Evolutionary conservation across 2,329 filamentous ascomycete genomes (phyloP).

Genomic region (Cladobotryum mycophilum): DNA sequence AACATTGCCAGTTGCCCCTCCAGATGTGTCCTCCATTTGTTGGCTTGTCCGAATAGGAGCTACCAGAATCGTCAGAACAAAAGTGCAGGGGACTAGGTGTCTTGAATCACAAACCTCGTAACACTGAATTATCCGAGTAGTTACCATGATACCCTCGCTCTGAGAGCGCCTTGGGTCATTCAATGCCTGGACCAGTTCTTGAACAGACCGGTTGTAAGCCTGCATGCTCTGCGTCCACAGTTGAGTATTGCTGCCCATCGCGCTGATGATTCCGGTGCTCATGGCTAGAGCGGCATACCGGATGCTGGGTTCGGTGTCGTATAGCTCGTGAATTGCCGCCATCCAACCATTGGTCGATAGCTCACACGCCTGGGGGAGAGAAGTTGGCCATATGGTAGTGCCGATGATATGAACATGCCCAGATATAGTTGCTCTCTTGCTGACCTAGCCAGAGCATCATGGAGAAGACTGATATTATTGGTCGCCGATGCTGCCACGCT

Average conservation of each 20-base stretch:
- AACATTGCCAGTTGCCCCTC: slow-evolving; percentile 15
- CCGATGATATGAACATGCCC: slow-evolving; percentile 11
- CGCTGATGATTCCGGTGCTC: slow-evolving; percentile 16
- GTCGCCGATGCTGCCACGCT: no score
- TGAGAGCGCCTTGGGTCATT: slow-evolving; percentile 10
- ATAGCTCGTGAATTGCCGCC: slow-evolving; percentile 14
- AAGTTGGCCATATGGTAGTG: slow-evolving; percentile 12
- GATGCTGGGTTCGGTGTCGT: slow-evolving; percentile 14
- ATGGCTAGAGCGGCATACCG: slow-evolving; percentile 16
- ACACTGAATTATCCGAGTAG: slow-evolving; percentile 13
- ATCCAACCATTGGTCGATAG: slow-evolving; percentile 18
- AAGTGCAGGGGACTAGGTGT: no score
- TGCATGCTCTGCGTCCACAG: slow-evolving; percentile 17
- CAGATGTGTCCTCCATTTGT: slow-evolving; percentile 13
- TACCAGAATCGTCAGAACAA: neutral
- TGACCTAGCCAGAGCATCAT: slow-evolving; percentile 10
- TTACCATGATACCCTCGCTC: slow-evolving; percentile 12
- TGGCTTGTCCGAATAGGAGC: slow-evolving; percentile 9
- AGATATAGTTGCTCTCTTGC: slow-evolving; percentile 16
- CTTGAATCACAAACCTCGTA: slow-evolving; percentile 16
- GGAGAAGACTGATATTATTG: neutral
- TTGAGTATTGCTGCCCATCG: slow-evolving; percentile 13
- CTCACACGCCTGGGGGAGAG: slow-evolving; percentile 7
- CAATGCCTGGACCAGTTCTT: slow-evolving; percentile 12
- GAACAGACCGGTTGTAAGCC: slow-evolving; percentile 16